These are phyloP conservation scores for Aspergillus mulundensis DNA, from an alignment of 495 filamentous ascomycete species.

Conservation along the genomic window DNA sequence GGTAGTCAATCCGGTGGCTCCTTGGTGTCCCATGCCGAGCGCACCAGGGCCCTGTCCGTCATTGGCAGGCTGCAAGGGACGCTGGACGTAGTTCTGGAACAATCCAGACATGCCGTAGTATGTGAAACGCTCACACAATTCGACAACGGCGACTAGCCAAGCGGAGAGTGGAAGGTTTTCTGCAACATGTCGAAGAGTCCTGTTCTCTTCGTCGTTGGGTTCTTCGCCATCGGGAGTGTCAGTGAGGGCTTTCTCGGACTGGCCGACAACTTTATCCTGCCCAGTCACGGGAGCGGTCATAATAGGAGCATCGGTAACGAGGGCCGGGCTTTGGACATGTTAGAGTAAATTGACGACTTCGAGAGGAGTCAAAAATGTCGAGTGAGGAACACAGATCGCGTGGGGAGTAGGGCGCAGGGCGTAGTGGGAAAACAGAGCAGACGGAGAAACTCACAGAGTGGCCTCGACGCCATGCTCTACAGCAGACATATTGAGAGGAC, in stretches of 20 bases:
- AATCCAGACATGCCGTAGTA: slow-evolving; percentile 58
- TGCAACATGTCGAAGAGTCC: slow-evolving; percentile 47
- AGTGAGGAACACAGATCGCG: not conserved
- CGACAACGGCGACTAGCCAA: slow-evolving; percentile 59
- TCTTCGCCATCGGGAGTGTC: slow-evolving; percentile 45
- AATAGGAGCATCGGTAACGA: slow-evolving; percentile 5
- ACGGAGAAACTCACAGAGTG: slow-evolving; percentile 27
- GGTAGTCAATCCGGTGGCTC: slow-evolving; percentile 55
- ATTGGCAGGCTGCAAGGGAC: slow-evolving; percentile 34
- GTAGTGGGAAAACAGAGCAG: not conserved
- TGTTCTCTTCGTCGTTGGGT: slow-evolving; percentile 52
- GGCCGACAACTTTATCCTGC: slow-evolving; percentile 23
- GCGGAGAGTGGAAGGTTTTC: slow-evolving; percentile 54
- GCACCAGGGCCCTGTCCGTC: slow-evolving; percentile 47
- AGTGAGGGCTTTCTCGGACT: slow-evolving; percentile 31
- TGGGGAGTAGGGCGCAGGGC: not conserved
- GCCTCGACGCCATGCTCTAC: slow-evolving; percentile 33
- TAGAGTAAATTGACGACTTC: not conserved
- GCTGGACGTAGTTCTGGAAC: slow-evolving; percentile 58
- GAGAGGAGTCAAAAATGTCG: not conserved
- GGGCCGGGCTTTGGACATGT: not conserved
- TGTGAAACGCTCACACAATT: slow-evolving; percentile 64
- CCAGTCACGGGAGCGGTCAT: slow-evolving; percentile 20
- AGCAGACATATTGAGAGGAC: slow-evolving; percentile 27
- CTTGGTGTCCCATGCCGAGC: slow-evolving; percentile 48